phyloP scores from a whole-genome alignment of 805 yeast species.

The Kazachstania kunashirensis region DNA sequence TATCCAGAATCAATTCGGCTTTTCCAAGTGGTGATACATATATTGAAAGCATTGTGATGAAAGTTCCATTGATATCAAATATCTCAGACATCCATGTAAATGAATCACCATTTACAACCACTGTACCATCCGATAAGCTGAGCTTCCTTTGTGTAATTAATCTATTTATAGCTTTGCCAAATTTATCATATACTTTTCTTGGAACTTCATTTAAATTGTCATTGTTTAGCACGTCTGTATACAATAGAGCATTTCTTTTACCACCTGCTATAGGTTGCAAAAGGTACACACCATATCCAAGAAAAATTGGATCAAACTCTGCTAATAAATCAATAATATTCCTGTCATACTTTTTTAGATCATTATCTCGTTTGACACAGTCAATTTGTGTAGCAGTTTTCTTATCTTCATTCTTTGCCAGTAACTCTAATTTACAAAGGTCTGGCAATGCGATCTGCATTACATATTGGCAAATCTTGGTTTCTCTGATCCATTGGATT shows the following conservation, averaged over 20 bases:
- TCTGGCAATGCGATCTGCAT: constrained; percentile 41
- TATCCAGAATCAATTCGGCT: constrained; percentile 1
- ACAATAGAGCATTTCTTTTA: constrained; percentile 3
- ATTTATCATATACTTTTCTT: constrained; percentile 7
- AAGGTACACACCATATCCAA: constrained; percentile 22
- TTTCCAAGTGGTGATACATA: constrained; percentile 1
- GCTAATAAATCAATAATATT: constrained; percentile 12
- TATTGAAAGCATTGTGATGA: constrained; percentile 1
- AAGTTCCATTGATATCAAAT: neutral
- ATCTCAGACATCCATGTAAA: constrained; percentile 25
- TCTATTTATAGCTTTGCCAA: constrained; percentile 17
- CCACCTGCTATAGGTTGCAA: constrained; percentile 8
- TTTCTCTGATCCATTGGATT: constrained; percentile 38
- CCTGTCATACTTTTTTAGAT: neutral
- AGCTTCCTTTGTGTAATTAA: constrained; percentile 14
- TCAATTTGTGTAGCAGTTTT: constrained; percentile 12
- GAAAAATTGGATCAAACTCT: constrained; percentile 18
- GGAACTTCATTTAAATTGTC: neutral
- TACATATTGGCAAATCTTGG: constrained; percentile 48
- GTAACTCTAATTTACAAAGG: constrained; percentile 35
- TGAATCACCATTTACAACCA: constrained; percentile 20
- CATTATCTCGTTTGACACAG: constrained; percentile 7
- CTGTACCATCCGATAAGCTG: constrained; percentile 11
- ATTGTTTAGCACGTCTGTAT: constrained; percentile 2
- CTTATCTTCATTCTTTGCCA: constrained; percentile 20